phyloP scores from a whole-genome alignment of 306 rosid species.

The Quillaja saponaria region DNA sequence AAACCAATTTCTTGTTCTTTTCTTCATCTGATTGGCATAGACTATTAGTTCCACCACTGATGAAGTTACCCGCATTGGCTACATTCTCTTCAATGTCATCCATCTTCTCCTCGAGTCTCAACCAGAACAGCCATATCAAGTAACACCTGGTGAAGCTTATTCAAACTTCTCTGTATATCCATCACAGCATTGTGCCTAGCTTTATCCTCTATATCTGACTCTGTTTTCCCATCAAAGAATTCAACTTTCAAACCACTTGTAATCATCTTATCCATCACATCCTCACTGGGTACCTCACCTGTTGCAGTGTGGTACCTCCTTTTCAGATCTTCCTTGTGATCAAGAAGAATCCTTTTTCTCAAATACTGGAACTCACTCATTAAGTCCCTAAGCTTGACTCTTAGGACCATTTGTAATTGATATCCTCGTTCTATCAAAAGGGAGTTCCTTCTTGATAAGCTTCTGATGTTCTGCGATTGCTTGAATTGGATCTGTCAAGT shows the following conservation, averaged over 20 bases:
- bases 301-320: constrained; percentile 61
- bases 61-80: constrained; percentile 51
- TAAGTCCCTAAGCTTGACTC: constrained; percentile 70
- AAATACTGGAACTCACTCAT: constrained; percentile 74
- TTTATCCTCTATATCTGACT: constrained; percentile 55
- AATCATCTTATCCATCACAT: constrained; percentile 63
- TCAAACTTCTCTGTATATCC: constrained; percentile 84
- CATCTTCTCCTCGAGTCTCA: constrained; percentile 67
- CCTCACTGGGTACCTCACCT: constrained; percentile 73
- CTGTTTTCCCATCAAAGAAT: constrained; percentile 64
- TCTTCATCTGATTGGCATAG: constrained; percentile 78
- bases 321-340: constrained; percentile 84
- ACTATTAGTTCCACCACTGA: constrained; percentile 77
- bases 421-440: constrained; percentile 66
- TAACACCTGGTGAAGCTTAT: constrained; percentile 88
- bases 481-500: constrained; percentile 64
- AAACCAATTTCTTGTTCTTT: constrained; percentile 55
- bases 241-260: constrained; percentile 61
- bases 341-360: constrained; percentile 58
- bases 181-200: constrained; percentile 73
- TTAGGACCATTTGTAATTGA: constrained; percentile 70
- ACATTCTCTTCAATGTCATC: constrained; percentile 88
- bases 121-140: constrained; percentile 94
- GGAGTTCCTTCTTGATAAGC: constrained; percentile 58
- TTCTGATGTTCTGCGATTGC: constrained; percentile 52